These are phyloP conservation scores for Lagenaria siceraria DNA, from an alignment of 306 rosid species.

Conservation along the genomic window DNA sequence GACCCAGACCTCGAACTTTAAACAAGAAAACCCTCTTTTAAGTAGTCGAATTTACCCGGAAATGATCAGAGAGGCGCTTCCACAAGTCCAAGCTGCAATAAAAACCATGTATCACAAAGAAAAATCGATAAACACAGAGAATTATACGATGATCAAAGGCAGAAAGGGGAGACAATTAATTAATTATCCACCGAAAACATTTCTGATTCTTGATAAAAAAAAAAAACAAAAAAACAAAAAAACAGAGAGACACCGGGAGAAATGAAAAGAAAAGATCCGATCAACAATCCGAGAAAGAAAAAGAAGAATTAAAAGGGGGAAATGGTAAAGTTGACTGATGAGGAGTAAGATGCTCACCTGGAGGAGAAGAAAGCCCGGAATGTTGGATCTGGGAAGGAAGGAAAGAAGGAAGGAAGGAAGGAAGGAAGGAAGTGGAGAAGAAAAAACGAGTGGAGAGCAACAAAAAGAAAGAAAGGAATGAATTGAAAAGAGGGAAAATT, in stretches of 20 bases:
- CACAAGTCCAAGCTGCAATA: constrained; percentile 43
- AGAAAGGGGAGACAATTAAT: neutral
- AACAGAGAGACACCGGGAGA: neutral
- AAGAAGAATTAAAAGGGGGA: neutral
- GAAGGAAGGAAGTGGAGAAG: neutral
- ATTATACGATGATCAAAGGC: neutral
- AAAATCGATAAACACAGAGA: constrained; percentile 14
- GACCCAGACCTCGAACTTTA: constrained; percentile 77
- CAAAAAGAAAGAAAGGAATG: neutral
- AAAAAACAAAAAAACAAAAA: no score
- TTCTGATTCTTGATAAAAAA: no score
- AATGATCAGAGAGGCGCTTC: constrained; percentile 16
- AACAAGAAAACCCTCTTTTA: constrained; percentile 62
- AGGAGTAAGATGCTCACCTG: constrained; percentile 23
- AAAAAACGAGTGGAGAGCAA: neutral
- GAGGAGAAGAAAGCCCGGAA: constrained; percentile 1
- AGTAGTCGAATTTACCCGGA: constrained; percentile 53
- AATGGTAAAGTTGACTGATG: neutral
- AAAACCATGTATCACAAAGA: constrained; percentile 22
- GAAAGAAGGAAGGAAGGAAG: neutral
- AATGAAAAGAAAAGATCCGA: neutral
- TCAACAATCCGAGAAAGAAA: neutral
- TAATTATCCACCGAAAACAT: neutral
- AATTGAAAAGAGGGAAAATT: neutral
- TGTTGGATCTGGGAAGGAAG: constrained; percentile 14